A percentile compares a stretch with the other conserved stretches of the same genome.
Conservation (phyloP, 495 filamentous ascomycete genomes). For the Penicillium bialowiezense region DNA sequence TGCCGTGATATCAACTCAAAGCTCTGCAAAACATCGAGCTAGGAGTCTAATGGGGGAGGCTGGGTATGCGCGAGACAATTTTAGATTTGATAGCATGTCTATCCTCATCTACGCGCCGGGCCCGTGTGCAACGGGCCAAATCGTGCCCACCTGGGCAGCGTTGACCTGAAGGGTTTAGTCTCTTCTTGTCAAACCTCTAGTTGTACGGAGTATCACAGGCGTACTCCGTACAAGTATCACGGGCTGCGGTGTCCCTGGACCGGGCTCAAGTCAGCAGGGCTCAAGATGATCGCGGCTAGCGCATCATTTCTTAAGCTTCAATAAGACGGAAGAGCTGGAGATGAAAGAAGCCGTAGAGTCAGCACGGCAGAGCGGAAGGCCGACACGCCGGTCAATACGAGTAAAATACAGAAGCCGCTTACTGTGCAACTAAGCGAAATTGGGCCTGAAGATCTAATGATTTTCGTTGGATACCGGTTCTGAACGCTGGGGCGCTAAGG, state of each 20-base stretch:
- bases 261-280: too few species aligned
- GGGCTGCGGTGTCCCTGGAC: too few species aligned
- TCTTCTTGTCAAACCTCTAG: neutral
- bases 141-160: constrained; percentile 1
- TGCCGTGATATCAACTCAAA: neutral
- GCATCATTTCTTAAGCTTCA: too few species aligned
- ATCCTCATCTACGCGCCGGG: constrained; percentile 19
- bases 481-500: constrained; percentile 17
- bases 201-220: too few species aligned
- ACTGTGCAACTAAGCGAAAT: constrained; percentile 38
- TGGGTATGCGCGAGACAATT: constrained; percentile 4
- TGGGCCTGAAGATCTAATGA: constrained; percentile 26
- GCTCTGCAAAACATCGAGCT: too few species aligned
- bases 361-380: neutral
- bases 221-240: too few species aligned
- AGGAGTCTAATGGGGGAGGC: neutral
- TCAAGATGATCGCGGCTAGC: too few species aligned
- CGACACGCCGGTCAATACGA: constrained; percentile 6
- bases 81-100: constrained; percentile 7
- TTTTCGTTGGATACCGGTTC: constrained; percentile 26
- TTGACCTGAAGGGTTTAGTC: neutral
- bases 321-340: too few species aligned
- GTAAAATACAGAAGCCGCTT: neutral
- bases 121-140: constrained; percentile 1
- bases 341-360: too few species aligned